Conservation (phyloP, 2,329 filamentous ascomycete species). For the Pseudocercospora crystallina region DNA sequence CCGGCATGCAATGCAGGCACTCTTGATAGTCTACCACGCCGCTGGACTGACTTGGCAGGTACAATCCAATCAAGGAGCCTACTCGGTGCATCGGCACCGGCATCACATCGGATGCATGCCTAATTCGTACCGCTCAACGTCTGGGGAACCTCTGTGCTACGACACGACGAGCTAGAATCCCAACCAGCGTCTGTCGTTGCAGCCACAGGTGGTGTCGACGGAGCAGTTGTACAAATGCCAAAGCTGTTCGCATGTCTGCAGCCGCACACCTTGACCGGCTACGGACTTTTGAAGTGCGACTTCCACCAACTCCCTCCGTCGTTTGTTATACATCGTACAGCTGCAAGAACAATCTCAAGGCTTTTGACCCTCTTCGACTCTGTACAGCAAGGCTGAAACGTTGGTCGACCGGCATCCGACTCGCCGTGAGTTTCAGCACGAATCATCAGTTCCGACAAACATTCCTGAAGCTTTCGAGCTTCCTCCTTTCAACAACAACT, state of each 20-base stretch:
- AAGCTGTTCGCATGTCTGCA: conserved; percentile 8
- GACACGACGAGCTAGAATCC: conserved; percentile 6
- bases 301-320: conserved; percentile 2
- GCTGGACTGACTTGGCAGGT: conserved; percentile 10
- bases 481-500: too few relatives aligned
- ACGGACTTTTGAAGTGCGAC: background rate
- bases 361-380: conserved; percentile 8
- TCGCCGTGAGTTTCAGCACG: too few relatives aligned
- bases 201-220: background rate
- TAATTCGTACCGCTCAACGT: conserved; percentile 7
- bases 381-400: conserved; percentile 15
- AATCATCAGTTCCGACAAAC: too few relatives aligned
- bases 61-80: conserved; percentile 11
- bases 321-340: conserved; percentile 6
- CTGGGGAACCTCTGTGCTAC: conserved; percentile 9
- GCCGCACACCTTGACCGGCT: conserved; percentile 1
- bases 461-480: too few relatives aligned
- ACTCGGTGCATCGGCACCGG: conserved; percentile 16
- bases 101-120: conserved; percentile 11
- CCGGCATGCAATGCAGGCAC: conserved; percentile 12
- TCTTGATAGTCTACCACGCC: conserved; percentile 13
- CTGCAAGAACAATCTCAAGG: conserved; percentile 7
- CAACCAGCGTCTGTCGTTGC: conserved; percentile 15
- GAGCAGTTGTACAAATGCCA: conserved; percentile 14
- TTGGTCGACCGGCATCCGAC: background rate